Base-by-base conservation (phyloP, 495 filamentous ascomycete genomes). In the Daldinia concentrica region DNA sequence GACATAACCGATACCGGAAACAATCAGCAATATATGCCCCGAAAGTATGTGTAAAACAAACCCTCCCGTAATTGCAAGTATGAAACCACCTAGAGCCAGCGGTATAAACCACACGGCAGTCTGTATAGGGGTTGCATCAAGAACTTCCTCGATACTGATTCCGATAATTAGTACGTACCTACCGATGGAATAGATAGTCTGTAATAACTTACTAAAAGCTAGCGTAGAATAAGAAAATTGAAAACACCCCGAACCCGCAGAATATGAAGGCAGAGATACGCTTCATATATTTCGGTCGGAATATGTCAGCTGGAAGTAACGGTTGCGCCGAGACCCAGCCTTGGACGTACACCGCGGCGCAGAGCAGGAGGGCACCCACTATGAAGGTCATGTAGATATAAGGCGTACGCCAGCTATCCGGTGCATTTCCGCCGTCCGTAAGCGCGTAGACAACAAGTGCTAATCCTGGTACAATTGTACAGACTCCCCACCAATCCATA, bases 91-190 rank as follows among this genome's bases (percentile, higher is more conserved):
- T 0, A 88, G 77, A 11, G 88, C 91, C 85, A 95, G 90, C 1
- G 93, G 93, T 0, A 84, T 82, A 63, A 90, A 92, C 91, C 92
- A 97, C 6, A 90, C 91, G 1, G 91, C 91, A 1, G 92, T 87
- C 65, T 89, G 87, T 3, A 97, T 79, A 0, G 93, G 90, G 1
- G 83, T 80, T 1, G 83, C 87, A 17, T 85, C 81, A 83, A 96
- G 90, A 27, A 91, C 85, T 30, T 80, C 84, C 68, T 88, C 75
- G 79, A 93, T 91, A 76, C 90, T 92, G 43, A 24, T 27, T 15
- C 14, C 3, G 4, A 43, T 26, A 17, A 22, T 74, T 71, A 77
- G 50, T 48, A 12, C 4, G n/a, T 36, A 12, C 50, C 17, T 36
- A 12, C 50, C 17, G 15, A 51, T 12, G 2, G 36, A 45, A 43